Base-by-base conservation (phyloP, 2,329 filamentous ascomycete genomes). In the Pleomassaria siparia region DNA sequence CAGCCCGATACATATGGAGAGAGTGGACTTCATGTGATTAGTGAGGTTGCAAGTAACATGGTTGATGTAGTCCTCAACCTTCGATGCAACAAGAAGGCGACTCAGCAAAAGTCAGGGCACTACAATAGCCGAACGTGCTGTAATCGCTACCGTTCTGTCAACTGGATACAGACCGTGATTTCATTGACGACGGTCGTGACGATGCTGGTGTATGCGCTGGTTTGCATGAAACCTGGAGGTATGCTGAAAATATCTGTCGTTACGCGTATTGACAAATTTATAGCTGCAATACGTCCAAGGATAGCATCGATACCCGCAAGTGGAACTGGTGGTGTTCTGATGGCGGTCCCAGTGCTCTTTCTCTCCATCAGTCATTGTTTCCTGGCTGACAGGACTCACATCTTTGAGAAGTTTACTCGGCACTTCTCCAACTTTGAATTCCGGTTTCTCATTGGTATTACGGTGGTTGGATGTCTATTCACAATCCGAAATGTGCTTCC, bases 41-140 rank as follows among this genome's bases (percentile, higher is more conserved):
- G 75, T 12, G 67, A 62, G 21, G 72, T 82, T 22, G 74, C 76
- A 1, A 67, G 69, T 39, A 67, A 68, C 43, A 77, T 79, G 66
- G 75, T 78, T 12, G 77, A 84, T 55, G 62, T 83, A 15, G 61
- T 81, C 2, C 72, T 84, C 41, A 81, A 81, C 49, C 66, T 76
- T 22, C 75, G 76, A 36, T 84, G 82, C 66, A 84, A 84, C 59
- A 67, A 72, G 7, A 70, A 73, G 47, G 59, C 71, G 15, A 66
- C 66, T 3, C 53, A 55, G 11, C 52, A 63, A 13, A 64, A 68
- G n/a, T 65, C 66, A 21, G 74, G 74, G 49, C 72, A 74, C 1
- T 75, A 76, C 54, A 69, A 75, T 13, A 9, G 13, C 47, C 71
- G 74, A 24, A 81, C 80, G 2, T 84, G 81, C 61, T 84, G 81